phyloP scores from a whole-genome alignment of 371 early-diverging fungal species.

The Rhizopus sp. region DNA sequence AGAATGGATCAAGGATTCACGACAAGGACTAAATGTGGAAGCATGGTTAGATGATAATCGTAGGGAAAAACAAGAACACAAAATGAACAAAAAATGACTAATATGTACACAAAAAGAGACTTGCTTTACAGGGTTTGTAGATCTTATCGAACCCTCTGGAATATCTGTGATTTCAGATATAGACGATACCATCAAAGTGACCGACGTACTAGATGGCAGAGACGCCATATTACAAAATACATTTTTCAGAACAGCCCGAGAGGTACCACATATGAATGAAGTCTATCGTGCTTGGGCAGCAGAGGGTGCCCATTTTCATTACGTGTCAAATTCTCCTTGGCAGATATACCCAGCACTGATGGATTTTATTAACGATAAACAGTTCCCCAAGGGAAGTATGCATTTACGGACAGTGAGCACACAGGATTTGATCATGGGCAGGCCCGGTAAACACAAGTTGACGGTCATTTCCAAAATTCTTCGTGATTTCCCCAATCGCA shows the following conservation, averaged over 20 bases:
- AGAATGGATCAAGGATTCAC: not conserved
- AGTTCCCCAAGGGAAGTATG: constrained; percentile 48
- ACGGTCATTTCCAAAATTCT: constrained; percentile 36
- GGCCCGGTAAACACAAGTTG: constrained; percentile 43
- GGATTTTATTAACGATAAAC: constrained; percentile 32
- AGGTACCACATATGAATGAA: constrained; percentile 46
- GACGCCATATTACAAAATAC: constrained; percentile 50
- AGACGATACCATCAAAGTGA: constrained; percentile 68
- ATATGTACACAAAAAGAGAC: constrained; percentile 6
- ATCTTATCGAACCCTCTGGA: constrained; percentile 52
- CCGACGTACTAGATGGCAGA: constrained; percentile 48
- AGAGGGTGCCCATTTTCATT: constrained; percentile 44
- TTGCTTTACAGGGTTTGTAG: constrained; percentile 42
- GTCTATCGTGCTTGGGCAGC: constrained; percentile 38
- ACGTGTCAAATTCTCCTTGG: constrained; percentile 56
- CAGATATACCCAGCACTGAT: constrained; percentile 47
- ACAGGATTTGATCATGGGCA: constrained; percentile 31
- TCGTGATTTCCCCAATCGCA: constrained; percentile 57
- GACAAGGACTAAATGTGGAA: constrained; percentile 13
- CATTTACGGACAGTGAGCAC: constrained; percentile 44
- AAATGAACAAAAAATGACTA: not conserved
- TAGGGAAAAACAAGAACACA: not conserved
- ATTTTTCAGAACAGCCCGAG: constrained; percentile 40
- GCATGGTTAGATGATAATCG: constrained; percentile 23
- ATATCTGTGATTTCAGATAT: constrained; percentile 65